Evolutionary conservation across 345 rosid species (phyloP), one percentile per base, ranked within the genome.

Genomic region (Citrus hindsii): DNA sequence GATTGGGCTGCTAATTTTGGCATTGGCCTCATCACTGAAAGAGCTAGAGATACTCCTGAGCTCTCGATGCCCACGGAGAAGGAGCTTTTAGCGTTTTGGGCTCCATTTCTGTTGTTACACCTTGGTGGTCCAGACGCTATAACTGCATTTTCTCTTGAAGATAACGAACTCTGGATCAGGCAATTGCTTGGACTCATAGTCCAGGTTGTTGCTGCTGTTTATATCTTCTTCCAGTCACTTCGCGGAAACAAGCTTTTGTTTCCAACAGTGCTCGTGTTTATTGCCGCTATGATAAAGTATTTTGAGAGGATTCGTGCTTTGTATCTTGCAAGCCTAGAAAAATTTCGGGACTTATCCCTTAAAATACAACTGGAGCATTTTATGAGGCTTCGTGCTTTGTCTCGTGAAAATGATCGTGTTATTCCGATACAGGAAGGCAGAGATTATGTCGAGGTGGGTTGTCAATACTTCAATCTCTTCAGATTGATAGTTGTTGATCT

Each of bases 111-210:
- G 62, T 76, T 90, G 35, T 25, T 92, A 27, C 97, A 90, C 66
- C 89, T 89, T 8, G 97, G 94, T 19, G 94, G 97, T 0, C 93
- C 92, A 1, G 93, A 92, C 82, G 82, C 93, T 4, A 89, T 92
- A 61, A 90, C 97, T 9, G 89, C 93, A 0, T 87, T 88, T 6
- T 82, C 93, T 2, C 88, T 92, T 3, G 97, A 92, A 46, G 97
- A 92, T 32, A 92, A 90, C 62, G 89, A 85, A 37, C 92, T 92
- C 6, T 90, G 91, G 94, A 84, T 81, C n/a, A 48, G 92, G 67
- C 92, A 92, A 77, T 69, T 90, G 74, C 82, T 90, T 2, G 83
- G 86, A 2, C 85, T 90, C 8, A 10, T 82, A 53, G 78, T 87
- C 76, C 92, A 90, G 70, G 89, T 83, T 0, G 69, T 69, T 6